Conservation (phyloP, 1,284 basidiomycete genomes). For the Thelephora terrestris region DNA sequence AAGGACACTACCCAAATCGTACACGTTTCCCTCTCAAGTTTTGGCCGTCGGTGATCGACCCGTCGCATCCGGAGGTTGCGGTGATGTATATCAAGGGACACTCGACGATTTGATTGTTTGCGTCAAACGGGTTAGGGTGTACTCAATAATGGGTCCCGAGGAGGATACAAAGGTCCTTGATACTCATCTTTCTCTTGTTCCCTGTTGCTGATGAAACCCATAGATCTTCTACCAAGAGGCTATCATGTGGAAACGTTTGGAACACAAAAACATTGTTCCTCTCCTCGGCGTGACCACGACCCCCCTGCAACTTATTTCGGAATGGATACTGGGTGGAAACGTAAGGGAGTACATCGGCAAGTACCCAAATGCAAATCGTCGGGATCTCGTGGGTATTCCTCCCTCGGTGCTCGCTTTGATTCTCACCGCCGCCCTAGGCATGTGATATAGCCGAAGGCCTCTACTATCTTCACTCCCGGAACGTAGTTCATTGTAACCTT, state of each 20-base stretch:
- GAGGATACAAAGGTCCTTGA: no score
- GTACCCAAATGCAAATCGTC: background rate
- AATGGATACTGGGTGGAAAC: background rate
- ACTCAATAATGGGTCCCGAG: no score
- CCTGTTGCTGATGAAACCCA: no score
- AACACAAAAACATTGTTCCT: conserved; percentile 4
- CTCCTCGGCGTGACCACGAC: conserved; percentile 4
- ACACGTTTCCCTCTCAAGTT: background rate
- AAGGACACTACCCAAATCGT: background rate
- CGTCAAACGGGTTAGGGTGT: background rate
- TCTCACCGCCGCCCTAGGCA: background rate
- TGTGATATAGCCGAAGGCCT: background rate
- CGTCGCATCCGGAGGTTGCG: background rate
- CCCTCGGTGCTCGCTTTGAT: no score
- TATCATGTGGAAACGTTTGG: conserved; percentile 1
- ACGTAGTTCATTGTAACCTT: no score
- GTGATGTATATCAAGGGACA: background rate
- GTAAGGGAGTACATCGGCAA: background rate
- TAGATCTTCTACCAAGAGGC: conserved; percentile 5
- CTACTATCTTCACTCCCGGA: no score
- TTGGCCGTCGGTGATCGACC: background rate
- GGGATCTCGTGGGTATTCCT: background rate
- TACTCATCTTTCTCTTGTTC: no score
- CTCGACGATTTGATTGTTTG: background rate
- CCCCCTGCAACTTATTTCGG: background rate